These are phyloP conservation scores for Meyerozyma elateridarum DNA, from an alignment of 1,139 yeast genomes.

Conservation along the genomic window DNA sequence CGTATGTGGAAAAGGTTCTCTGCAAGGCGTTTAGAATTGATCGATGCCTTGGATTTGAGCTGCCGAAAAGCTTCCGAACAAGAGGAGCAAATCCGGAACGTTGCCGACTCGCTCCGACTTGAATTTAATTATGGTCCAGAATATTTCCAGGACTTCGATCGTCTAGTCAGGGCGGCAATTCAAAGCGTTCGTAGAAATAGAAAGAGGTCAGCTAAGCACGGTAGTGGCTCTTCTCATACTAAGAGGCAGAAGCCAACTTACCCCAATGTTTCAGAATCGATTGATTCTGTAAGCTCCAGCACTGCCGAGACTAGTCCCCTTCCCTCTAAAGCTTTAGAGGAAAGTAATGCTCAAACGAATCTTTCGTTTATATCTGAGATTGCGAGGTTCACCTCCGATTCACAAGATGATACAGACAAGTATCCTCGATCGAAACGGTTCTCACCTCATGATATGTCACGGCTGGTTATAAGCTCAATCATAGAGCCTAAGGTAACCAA, in stretches of 20 bases:
- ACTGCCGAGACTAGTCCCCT: not conserved
- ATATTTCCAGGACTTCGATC: slow-evolving; percentile 70
- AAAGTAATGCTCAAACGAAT: slow-evolving; percentile 2
- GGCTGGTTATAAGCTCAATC: slow-evolving; percentile 35
- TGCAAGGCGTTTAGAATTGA: slow-evolving; percentile 80
- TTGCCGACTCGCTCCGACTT: slow-evolving; percentile 67
- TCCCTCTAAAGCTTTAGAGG: not conserved
- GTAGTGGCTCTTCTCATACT: slow-evolving; percentile 10
- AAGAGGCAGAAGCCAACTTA: no score
- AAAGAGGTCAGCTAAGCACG: slow-evolving; percentile 35
- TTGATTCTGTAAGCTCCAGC: slow-evolving; percentile 1
- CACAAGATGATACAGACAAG: slow-evolving; percentile 28
- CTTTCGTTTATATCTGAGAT: slow-evolving; percentile 32
- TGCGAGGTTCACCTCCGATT: slow-evolving; percentile 30
- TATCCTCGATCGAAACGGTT: slow-evolving; percentile 29
- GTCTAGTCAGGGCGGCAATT: slow-evolving; percentile 86
- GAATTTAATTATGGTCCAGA: slow-evolving; percentile 70
- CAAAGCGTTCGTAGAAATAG: slow-evolving; percentile 54
- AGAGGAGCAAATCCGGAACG: slow-evolving; percentile 69
- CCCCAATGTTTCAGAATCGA: no score
- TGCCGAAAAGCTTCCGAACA: slow-evolving; percentile 88
- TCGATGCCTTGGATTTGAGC: slow-evolving; percentile 74
- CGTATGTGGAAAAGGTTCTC: slow-evolving; percentile 84
- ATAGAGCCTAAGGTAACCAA: slow-evolving; percentile 27
- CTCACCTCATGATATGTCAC: slow-evolving; percentile 32